These are phyloP conservation scores for Venturia carpophila DNA, from an alignment of 2,329 filamentous ascomycete genomes.

Conservation along the genomic window DNA sequence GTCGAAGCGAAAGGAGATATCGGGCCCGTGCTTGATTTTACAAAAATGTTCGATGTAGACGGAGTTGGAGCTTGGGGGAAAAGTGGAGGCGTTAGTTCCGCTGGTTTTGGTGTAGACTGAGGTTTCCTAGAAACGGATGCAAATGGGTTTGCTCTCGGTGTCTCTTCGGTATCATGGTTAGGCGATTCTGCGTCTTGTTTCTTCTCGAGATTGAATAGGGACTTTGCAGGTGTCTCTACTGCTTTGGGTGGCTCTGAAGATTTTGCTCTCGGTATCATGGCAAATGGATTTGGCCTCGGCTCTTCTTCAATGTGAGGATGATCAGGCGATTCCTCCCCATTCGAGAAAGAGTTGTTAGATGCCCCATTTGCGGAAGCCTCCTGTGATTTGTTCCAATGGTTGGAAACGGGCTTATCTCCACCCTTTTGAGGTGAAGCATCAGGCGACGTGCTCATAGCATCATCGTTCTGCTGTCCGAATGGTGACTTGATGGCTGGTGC, in stretches of 20 bases:
- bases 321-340: constrained; percentile 12
- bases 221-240: constrained; percentile 1
- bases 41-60: constrained; percentile 5
- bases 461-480: constrained; percentile 15
- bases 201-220: not conserved
- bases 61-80: not conserved
- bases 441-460: constrained; percentile 15
- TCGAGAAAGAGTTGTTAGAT: not conserved
- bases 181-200: not conserved
- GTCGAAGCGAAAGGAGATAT: not conserved
- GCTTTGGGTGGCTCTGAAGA: constrained; percentile 10
- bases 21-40: not conserved
- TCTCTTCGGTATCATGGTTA: not conserved
- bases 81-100: not conserved
- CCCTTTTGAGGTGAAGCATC: constrained; percentile 15
- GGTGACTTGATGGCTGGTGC: constrained; percentile 1
- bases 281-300: constrained; percentile 13
- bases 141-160: constrained; percentile 16
- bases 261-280: not conserved
- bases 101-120: constrained; percentile 2
- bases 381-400: not conserved
- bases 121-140: not conserved
- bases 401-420: not conserved
- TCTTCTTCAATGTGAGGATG: constrained; percentile 16
- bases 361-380: not conserved